phyloP scores from a whole-genome alignment of 192 early-diverging fungal species.

The Gonapodya prolifera region DNA sequence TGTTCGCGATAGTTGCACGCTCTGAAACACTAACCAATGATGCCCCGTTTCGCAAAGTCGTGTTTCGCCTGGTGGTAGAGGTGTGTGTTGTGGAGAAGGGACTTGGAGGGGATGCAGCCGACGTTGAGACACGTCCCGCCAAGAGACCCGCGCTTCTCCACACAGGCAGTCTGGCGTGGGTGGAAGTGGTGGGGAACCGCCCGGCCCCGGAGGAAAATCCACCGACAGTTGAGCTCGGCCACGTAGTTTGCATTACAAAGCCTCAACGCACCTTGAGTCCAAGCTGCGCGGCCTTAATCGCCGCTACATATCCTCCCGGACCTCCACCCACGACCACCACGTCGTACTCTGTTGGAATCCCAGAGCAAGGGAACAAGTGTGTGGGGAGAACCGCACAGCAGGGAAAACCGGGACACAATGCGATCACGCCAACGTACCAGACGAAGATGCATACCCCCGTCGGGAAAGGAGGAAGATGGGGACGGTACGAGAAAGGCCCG shows the following conservation, averaged over 20 bases:
- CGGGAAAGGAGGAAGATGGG: background rate
- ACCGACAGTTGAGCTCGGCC: background rate
- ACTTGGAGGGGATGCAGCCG: conserved; percentile 99
- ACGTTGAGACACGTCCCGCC: conserved; percentile 99
- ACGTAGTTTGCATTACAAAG: background rate
- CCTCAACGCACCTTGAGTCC: conserved; percentile 78
- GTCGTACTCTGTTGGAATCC: conserved; percentile 28
- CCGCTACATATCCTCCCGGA: conserved; percentile 96
- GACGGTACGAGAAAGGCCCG: background rate
- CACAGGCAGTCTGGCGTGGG: conserved; percentile 68
- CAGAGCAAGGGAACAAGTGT: background rate
- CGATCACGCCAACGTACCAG: background rate
- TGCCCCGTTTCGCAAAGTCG: conserved; percentile 84
- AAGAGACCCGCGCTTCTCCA: conserved; percentile 88
- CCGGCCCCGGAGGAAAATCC: background rate
- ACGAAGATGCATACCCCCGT: background rate
- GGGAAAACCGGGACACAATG: too few species aligned
- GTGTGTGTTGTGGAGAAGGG: conserved; percentile 97
- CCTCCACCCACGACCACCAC: conserved; percentile 87
- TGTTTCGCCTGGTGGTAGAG: conserved; percentile 87
- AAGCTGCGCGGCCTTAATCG: conserved; percentile 96
- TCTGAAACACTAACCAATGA: conserved; percentile 62
- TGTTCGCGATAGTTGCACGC: background rate
- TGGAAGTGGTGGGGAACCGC: background rate
- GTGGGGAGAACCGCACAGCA: background rate